These are phyloP conservation scores for Trypethelium eluteriae DNA, from an alignment of 495 filamentous ascomycete genomes.

Conservation along the genomic window DNA sequence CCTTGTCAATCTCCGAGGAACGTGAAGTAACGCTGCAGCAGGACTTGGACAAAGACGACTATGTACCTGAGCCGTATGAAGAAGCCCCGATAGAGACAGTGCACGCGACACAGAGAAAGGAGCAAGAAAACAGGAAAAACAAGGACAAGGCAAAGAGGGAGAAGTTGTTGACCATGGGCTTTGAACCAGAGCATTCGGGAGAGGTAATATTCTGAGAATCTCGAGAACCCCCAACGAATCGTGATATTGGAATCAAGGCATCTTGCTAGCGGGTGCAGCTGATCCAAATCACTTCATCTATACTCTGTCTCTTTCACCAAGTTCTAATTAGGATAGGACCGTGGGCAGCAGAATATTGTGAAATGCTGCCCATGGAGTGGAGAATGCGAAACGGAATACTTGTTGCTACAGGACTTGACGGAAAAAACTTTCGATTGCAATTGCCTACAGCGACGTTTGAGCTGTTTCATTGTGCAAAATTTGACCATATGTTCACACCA, in stretches of 20 bases:
- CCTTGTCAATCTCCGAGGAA: constrained; percentile 12
- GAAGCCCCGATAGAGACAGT: constrained; percentile 62
- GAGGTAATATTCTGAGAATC: constrained; percentile 59
- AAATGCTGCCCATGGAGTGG: constrained; percentile 45
- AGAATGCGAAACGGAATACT: not conserved
- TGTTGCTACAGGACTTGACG: not conserved
- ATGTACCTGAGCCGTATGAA: constrained; percentile 62
- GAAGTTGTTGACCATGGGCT: constrained; percentile 67
- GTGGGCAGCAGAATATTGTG: constrained; percentile 65
- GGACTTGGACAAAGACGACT: constrained; percentile 92
- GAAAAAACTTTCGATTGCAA: not conserved
- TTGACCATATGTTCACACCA: not conserved
- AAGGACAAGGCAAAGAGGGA: constrained; percentile 61
- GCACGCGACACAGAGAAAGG: constrained; percentile 61
- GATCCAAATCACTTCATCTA: not conserved
- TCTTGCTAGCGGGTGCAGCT: not conserved
- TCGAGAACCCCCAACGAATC: not conserved
- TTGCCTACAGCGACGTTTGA: not conserved
- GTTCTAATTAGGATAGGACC: constrained; percentile 8
- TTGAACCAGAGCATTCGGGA: constrained; percentile 77
- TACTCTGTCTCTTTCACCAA: not conserved
- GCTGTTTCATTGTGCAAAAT: not conserved
- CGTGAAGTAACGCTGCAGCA: constrained; percentile 27
- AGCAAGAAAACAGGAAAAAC: constrained; percentile 56
- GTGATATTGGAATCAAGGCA: not conserved